Conservation (phyloP, 2,329 filamentous ascomycete genomes). For the Shiraia sp. region DNA sequence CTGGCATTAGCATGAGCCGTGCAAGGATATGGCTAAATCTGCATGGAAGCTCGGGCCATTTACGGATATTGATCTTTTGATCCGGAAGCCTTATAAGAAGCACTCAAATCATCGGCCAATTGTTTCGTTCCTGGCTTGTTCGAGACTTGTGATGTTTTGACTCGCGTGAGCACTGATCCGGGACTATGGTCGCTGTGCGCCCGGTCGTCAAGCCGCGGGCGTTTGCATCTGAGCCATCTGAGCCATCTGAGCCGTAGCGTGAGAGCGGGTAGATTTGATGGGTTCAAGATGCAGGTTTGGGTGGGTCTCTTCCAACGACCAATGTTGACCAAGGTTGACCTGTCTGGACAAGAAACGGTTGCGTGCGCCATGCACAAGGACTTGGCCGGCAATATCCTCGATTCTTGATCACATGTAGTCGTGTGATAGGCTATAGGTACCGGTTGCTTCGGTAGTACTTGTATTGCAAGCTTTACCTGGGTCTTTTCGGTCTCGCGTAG, state of each 20-base stretch:
- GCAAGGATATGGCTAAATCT: conserved; percentile 12
- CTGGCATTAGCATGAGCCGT: background rate
- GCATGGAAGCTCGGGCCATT: conserved; percentile 6
- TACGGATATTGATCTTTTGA: background rate
- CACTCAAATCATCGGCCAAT: background rate
- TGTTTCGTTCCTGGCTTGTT: background rate
- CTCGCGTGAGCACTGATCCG: background rate
- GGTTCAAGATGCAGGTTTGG: too few species aligned
- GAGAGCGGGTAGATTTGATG: too few species aligned
- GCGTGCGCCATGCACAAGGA: background rate
- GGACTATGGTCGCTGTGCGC: background rate
- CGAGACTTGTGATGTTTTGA: background rate
- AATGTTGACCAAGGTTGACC: too few species aligned
- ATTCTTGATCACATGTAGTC: background rate
- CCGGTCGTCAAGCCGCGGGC: background rate
- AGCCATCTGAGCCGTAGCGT: too few species aligned
- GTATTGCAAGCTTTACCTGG: background rate
- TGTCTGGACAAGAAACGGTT: too few species aligned
- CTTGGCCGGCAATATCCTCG: background rate
- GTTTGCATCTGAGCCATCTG: background rate
- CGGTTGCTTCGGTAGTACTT: conserved; percentile 8
- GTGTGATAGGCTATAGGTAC: conserved; percentile 3
- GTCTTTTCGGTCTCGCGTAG: background rate
- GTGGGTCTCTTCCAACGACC: too few species aligned
- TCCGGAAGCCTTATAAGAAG: background rate